A percentile compares a stretch with the other conserved stretches of the same genome.
phyloP scores from a whole-genome alignment of 768 basidiomycete species.

The Collybia sordida region DNA sequence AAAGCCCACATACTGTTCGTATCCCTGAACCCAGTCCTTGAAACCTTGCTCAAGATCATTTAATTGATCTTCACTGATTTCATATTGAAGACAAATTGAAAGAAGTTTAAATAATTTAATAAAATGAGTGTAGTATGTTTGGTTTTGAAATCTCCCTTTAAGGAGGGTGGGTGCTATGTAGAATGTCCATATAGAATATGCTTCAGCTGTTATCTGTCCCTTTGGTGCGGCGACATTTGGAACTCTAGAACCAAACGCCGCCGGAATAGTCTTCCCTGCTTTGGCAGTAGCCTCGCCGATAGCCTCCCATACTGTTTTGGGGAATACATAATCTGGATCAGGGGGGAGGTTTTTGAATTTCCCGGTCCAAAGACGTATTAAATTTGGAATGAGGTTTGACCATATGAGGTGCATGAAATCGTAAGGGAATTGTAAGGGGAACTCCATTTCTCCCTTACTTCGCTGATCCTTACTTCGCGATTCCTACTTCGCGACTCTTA shows the following conservation, averaged over 20 bases:
- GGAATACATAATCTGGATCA: constrained; percentile 21
- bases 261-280: constrained; percentile 35
- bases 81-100: constrained; percentile 32
- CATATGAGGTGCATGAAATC: constrained; percentile 44
- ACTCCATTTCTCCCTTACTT: too few relatives aligned
- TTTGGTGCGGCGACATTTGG: constrained; percentile 7
- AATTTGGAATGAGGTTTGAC: constrained; percentile 36
- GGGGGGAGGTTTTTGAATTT: constrained; percentile 38
- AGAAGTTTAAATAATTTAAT: constrained; percentile 33
- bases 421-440: too few relatives aligned
- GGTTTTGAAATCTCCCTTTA: constrained; percentile 22
- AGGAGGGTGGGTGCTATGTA: constrained; percentile 40
- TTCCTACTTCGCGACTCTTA: too few relatives aligned
- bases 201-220: constrained; percentile 31
- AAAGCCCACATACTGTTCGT: constrained; percentile 34
- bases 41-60: constrained; percentile 24
- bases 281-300: constrained; percentile 25
- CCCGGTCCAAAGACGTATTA: constrained; percentile 38
- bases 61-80: constrained; percentile 22
- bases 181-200: constrained; percentile 36
- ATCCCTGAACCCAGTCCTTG: constrained; percentile 33
- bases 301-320: constrained; percentile 32
- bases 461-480: too few relatives aligned
- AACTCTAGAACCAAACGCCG: constrained; percentile 28
- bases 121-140: constrained; percentile 28